Evolutionary conservation across 1,139 yeast species (phyloP).

Genomic region (Neolecta irregularis): DNA sequence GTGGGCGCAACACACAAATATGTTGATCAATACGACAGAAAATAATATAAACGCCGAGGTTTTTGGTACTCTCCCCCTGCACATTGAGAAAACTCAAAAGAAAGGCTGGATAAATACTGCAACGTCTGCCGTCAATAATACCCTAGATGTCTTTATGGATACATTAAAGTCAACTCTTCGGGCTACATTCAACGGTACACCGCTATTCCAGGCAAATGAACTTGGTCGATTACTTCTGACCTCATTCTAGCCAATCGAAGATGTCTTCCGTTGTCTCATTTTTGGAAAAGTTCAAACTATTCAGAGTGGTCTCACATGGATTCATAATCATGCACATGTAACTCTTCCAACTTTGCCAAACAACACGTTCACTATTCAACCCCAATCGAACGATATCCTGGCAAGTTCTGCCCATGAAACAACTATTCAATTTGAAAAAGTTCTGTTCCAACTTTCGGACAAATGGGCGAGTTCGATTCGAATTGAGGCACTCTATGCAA

Average conservation of each 20-base stretch:
- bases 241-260: slow-evolving; percentile 30
- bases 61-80: no score
- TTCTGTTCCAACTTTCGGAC: no score
- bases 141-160: slow-evolving; percentile 35
- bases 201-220: slow-evolving; percentile 31
- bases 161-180: slow-evolving; percentile 41
- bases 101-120: slow-evolving; percentile 47
- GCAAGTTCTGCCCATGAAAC: no score
- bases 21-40: slow-evolving; percentile 32
- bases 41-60: slow-evolving; percentile 41
- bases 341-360: slow-evolving; percentile 33
- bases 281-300: slow-evolving; percentile 53
- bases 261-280: slow-evolving; percentile 63
- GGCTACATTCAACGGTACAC: slow-evolving; percentile 49
- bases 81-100: no score
- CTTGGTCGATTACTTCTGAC: slow-evolving; percentile 2
- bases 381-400: no score
- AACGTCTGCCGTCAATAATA: slow-evolving; percentile 39
- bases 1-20: slow-evolving; percentile 43
- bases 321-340: slow-evolving; percentile 47
- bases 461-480: no score
- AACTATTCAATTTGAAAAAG: no score
- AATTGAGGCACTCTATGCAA: no score
- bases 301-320: slow-evolving; percentile 66
- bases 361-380: slow-evolving; percentile 5